Base-by-base conservation (phyloP, 2,329 filamentous ascomycete genomes). In the Mycosphaerella arachidis region DNA sequence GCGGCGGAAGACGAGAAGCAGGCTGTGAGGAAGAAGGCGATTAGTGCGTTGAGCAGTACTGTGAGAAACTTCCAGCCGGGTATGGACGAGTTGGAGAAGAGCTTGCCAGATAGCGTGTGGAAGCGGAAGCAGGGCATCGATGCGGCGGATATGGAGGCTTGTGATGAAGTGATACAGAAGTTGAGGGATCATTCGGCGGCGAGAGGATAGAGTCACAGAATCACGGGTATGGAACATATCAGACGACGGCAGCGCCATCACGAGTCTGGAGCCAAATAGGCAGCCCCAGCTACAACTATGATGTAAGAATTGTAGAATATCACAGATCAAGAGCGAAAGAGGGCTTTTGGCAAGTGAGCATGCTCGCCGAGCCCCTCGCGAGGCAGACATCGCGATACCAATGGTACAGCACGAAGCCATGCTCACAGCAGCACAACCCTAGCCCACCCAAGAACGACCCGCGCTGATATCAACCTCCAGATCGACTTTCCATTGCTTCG, bases 41-140 rank as follows among this genome's bases (percentile, higher is more conserved):
- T 96, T 31, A 92, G 92, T 70, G 94, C 93, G 12, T 82, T 99
- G 52, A 96, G 91, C 72, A 93, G 88, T 13, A 89, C 86, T 5
- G 84, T 91, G 57, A 83, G 94, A 73, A 99, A 99, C 75, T 96
- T 91, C 74, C 93, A 96, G 78, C 89, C 91, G 1, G 87, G 76
- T 1, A 75, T 87, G 67, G 82, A 87, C 67, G 81, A 81, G 64
- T 73, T 87, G 29, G 81, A 93, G 76, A 87, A 91, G 73, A 79
- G 81, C 27, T 79, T 92, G 62, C 84, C 86, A 1, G 80, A 82
- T 37, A 83, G 88, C 69, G 77, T 85, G 53, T 82, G 85, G 71
- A 74, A 74, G 1, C 56, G 76, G 6, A 79, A 81, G 31, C 79
- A 74, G 18, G 86, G 85, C 67, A 77, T 93, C n/a, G 89, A 96